Percentiles rank a stretch among this genome's conserved stretches.
These are phyloP conservation scores for Psilocybe tampanensis DNA, from an alignment of 768 basidiomycete species.

Conservation along the genomic window DNA sequence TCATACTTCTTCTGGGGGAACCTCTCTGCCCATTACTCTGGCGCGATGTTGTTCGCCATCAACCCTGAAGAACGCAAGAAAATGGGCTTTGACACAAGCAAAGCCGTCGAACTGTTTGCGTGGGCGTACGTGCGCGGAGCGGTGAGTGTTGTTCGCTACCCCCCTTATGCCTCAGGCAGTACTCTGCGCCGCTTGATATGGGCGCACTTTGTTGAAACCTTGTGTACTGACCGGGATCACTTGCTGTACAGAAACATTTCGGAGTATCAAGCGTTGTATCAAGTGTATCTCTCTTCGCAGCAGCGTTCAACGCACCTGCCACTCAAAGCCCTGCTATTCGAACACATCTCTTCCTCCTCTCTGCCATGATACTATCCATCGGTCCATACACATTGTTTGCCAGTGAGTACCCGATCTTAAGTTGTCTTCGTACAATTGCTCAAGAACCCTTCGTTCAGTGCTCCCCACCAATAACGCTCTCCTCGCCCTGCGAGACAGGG, in stretches of 20 bases:
- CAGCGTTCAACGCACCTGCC: slow-evolving; percentile 1
- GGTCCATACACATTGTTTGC: background rate
- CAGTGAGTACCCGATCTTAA: background rate
- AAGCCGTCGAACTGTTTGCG: slow-evolving; percentile 9
- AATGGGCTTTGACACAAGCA: slow-evolving; percentile 1
- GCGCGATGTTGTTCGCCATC: background rate
- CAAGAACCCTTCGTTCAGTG: background rate
- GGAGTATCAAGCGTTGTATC: background rate
- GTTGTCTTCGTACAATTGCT: background rate
- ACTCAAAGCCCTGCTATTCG: background rate
- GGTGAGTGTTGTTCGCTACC: too few relatives aligned
- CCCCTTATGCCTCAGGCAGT: too few relatives aligned
- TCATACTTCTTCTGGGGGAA: slow-evolving; percentile 17
- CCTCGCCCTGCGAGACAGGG: slow-evolving; percentile 3
- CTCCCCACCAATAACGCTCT: slow-evolving; percentile 11
- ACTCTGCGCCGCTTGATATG: too few relatives aligned
- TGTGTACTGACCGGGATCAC: too few relatives aligned
- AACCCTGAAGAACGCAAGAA: slow-evolving; percentile 4
- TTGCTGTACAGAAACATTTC: background rate
- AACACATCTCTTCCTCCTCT: slow-evolving; percentile 4
- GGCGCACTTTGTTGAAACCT: background rate
- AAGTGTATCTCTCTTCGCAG: background rate
- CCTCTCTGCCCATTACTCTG: slow-evolving; percentile 1
- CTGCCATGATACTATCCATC: background rate
- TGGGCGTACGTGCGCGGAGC: slow-evolving; percentile 12